Base-by-base conservation (phyloP, 2,329 filamentous ascomycete species). In the Scorias spongiosa region DNA sequence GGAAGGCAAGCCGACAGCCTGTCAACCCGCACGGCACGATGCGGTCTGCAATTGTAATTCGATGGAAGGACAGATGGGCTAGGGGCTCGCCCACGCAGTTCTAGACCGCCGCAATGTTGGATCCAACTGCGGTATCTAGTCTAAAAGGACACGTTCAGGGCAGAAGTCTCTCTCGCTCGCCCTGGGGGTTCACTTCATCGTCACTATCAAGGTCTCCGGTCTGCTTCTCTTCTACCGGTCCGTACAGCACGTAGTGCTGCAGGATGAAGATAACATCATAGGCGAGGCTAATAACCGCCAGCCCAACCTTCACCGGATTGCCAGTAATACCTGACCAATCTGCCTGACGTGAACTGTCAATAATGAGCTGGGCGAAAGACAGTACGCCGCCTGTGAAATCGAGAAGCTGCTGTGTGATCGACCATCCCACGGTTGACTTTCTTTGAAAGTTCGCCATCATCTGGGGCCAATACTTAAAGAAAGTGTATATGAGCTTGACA, bases 401-500 rank as follows among this genome's bases (percentile, higher is more conserved):
- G 9, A 95, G 71, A 40, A 94, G 66, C 54, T 95, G 88, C 60
- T 86, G 81, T 48, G 68, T 68, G 51, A 95, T 95, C 1, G 54
- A 49, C 87, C 89, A 96, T 32, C 91, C 91, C 15, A 74, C 66
- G 1, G 91, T 96, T 45, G 84, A 93, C 58, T 81, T 75, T 56
- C 89, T 86, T 54, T 79, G 78, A 60, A 81, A 87, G 67, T 96
- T 96, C 53, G 81, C 72, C 56, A 82, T 71, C 32, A 84, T 77
- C 68, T 94, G 87, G 5, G 91, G 91, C 40, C 85, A 79, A 64
- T 95, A 96, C 66, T 98, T 98, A 64, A 93, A 75, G 20, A 95
- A 67, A 0, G 89, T 94, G 51, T 93, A 76, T 44, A 88, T 63
- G 29, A 98, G 71, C 66, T 98, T 98, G 59, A 93, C 80, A 59